phyloP scores from a whole-genome alignment of 805 yeast genomes.

The Myxozyma kluyveri region DNA sequence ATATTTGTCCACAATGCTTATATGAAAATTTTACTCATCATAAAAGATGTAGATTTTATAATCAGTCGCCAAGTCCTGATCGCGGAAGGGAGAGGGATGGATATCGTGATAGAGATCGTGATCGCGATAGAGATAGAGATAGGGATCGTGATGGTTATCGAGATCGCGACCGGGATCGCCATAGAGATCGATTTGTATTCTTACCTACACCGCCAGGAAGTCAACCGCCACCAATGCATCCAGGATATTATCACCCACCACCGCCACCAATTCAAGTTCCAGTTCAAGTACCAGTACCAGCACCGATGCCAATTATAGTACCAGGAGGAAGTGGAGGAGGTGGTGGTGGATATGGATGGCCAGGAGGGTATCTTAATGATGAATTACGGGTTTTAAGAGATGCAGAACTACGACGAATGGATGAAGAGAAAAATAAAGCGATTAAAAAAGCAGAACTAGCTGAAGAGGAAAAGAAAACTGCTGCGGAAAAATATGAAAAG shows the following conservation, averaged over 20 bases:
- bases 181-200: background rate
- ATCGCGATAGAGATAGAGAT: background rate
- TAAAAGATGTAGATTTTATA: too few species aligned
- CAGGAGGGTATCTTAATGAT: too few species aligned
- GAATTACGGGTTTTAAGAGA: too few species aligned
- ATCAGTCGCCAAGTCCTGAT: too few species aligned
- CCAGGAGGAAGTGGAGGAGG: too few species aligned
- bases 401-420: too few species aligned
- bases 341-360: too few species aligned
- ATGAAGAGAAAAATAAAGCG: too few species aligned
- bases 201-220: background rate
- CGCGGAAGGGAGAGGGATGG: too few species aligned
- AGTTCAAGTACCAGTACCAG: too few species aligned
- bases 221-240: background rate
- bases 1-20: background rate
- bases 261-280: background rate
- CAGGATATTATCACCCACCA: background rate
- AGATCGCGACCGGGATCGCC: background rate
- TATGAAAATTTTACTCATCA: background rate
- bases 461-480: background rate
- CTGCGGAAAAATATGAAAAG: conserved; percentile 1
- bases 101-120: background rate
- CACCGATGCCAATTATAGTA: background rate
- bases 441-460: background rate
- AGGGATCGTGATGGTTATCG: background rate